Conservation (phyloP, 1,139 yeast genomes). For the Nakaseomyces glabratus region DNA sequence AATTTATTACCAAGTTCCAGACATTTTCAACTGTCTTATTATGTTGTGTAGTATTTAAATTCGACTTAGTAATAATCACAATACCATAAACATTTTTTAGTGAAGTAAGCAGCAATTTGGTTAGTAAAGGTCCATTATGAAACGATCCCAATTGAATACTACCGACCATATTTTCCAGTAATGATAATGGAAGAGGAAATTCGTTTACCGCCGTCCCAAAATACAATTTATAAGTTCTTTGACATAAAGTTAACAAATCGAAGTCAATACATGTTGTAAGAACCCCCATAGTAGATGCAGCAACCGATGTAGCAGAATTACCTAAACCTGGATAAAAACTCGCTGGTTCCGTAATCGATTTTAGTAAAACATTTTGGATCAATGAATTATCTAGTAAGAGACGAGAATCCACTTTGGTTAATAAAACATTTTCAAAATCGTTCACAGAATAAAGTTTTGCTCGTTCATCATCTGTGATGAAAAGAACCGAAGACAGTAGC, state of each 20-base stretch:
- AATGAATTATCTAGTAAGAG: conserved; percentile 32
- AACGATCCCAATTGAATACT: conserved; percentile 35
- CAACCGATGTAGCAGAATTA: conserved; percentile 26
- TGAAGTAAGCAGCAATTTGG: conserved; percentile 37
- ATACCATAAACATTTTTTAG: conserved; percentile 40
- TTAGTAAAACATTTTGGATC: conserved; percentile 35
- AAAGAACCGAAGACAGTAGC: conserved; percentile 24
- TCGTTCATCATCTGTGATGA: conserved; percentile 26
- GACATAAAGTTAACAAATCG: conserved; percentile 50
- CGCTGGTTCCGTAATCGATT: conserved; percentile 31
- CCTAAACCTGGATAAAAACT: conserved; percentile 30
- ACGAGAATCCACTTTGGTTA: conserved; percentile 39
- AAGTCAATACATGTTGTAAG: conserved; percentile 42
- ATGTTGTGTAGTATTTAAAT: conserved; percentile 20
- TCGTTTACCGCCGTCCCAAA: conserved; percentile 30
- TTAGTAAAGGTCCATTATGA: conserved; percentile 35
- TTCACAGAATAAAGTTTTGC: conserved; percentile 21
- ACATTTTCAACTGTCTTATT: conserved; percentile 25
- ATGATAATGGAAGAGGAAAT: conserved; percentile 35
- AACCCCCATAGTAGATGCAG: conserved; percentile 36
- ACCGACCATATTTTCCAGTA: conserved; percentile 38
- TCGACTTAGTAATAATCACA: conserved; percentile 27
- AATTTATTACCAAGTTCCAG: conserved; percentile 23
- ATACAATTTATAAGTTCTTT: conserved; percentile 41
- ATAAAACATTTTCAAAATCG: conserved; percentile 33